These are phyloP conservation scores for Starmerella sp. DNA, from an alignment of 805 yeast genomes.

Conservation along the genomic window DNA sequence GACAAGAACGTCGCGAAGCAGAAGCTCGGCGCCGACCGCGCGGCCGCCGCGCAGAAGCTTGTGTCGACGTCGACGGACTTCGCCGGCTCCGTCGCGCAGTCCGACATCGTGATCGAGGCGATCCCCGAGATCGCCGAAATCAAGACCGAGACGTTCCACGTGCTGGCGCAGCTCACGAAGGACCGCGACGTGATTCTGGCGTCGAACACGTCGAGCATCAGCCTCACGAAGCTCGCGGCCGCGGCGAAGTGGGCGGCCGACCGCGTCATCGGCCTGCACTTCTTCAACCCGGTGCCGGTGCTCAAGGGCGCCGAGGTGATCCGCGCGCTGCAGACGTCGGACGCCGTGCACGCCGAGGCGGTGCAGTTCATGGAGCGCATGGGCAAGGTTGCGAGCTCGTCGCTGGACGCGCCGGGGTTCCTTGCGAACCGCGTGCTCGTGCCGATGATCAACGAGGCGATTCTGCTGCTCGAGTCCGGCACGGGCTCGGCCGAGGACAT, in stretches of 20 bases:
- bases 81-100: constrained; percentile 22
- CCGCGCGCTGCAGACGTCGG: constrained; percentile 33
- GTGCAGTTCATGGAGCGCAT: constrained; percentile 28
- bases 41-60: constrained; percentile 24
- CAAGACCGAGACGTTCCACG: constrained; percentile 29
- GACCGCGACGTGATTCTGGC: constrained; percentile 29
- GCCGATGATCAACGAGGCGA: constrained; percentile 38
- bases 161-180: constrained; percentile 25
- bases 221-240: constrained; percentile 36
- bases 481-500: constrained; percentile 33
- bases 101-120: constrained; percentile 35
- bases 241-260: constrained; percentile 34
- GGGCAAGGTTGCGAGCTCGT: constrained; percentile 32
- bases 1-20: constrained; percentile 32
- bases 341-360: constrained; percentile 28
- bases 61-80: constrained; percentile 24
- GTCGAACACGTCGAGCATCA: constrained; percentile 36
- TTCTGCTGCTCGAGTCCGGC: constrained; percentile 33
- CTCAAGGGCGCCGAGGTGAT: constrained; percentile 36
- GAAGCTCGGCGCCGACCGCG: constrained; percentile 27
- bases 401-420: constrained; percentile 35
- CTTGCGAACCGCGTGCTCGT: constrained; percentile 35
- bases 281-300: constrained; percentile 39
- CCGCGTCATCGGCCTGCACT: constrained; percentile 35
- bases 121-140: constrained; percentile 34